Evolutionary conservation across 2,329 filamentous ascomycete genomes (phyloP).

Genomic region (Dactylellina leptospora): DNA sequence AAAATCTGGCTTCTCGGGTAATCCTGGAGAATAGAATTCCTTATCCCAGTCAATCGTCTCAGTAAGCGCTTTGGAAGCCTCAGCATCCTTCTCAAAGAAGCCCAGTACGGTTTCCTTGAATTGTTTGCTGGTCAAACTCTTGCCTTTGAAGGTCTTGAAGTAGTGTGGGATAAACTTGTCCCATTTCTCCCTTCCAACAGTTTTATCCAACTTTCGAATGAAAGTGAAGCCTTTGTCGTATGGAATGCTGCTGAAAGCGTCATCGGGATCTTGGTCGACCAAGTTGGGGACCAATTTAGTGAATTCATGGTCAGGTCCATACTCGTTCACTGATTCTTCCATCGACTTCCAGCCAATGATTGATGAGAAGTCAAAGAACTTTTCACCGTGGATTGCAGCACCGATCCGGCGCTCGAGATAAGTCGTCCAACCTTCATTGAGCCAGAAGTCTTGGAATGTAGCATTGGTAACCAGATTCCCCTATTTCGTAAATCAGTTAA

Average conservation of each 20-base stretch:
- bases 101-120: slow-evolving; percentile 88
- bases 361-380: slow-evolving; percentile 89
- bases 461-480: slow-evolving; percentile 64
- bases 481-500: no score
- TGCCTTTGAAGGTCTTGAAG: slow-evolving; percentile 83
- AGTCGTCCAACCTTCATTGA: slow-evolving; percentile 87
- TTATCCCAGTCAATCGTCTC: slow-evolving; percentile 82
- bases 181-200: slow-evolving; percentile 85
- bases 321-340: slow-evolving; percentile 79
- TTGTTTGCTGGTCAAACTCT: slow-evolving; percentile 90
- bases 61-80: slow-evolving; percentile 70
- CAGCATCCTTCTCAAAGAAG: slow-evolving; percentile 78
- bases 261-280: slow-evolving; percentile 90
- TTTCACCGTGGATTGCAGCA: slow-evolving; percentile 78
- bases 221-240: slow-evolving; percentile 98
- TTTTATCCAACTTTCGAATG: slow-evolving; percentile 85
- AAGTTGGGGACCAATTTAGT: slow-evolving; percentile 89
- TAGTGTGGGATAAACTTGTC: slow-evolving; percentile 96
- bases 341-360: slow-evolving; percentile 96
- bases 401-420: slow-evolving; percentile 90
- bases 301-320: slow-evolving; percentile 85
- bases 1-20: slow-evolving; percentile 84
- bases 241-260: slow-evolving; percentile 89
- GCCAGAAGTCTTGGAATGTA: slow-evolving; percentile 67
- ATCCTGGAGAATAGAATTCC: slow-evolving; percentile 86